A percentile compares a stretch with the other conserved stretches of the same genome.
phyloP scores from a whole-genome alignment of 495 filamentous ascomycete species.

The Penicillium diatomitis region DNA sequence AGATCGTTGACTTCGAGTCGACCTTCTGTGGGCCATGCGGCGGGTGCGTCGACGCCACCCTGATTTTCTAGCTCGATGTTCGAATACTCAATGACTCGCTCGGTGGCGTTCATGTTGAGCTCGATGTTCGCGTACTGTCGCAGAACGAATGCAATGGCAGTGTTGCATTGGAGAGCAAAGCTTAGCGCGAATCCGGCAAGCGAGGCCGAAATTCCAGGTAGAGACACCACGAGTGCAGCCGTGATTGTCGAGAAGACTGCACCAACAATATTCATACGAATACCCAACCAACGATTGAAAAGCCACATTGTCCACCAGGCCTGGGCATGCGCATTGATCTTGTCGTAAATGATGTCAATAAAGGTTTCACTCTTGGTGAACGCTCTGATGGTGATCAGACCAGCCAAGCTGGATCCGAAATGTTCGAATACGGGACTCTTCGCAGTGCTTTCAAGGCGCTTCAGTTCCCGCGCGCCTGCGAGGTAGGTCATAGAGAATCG shows the following conservation, averaged over 20 bases:
- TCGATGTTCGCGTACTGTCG: constrained; percentile 50
- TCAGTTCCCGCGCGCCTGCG: constrained; percentile 61
- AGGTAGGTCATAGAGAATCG: constrained; percentile 54
- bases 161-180: constrained; percentile 48
- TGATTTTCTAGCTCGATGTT: constrained; percentile 61
- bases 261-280: constrained; percentile 61
- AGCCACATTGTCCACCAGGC: constrained; percentile 60
- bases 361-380: constrained; percentile 58
- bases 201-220: constrained; percentile 57
- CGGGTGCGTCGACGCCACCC: constrained; percentile 49
- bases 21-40: constrained; percentile 73
- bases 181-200: constrained; percentile 72
- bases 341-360: constrained; percentile 53
- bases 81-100: constrained; percentile 75
- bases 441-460: constrained; percentile 62
- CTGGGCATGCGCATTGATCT: constrained; percentile 54
- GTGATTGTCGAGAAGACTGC: constrained; percentile 60
- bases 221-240: constrained; percentile 52
- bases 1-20: constrained; percentile 64
- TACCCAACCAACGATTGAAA: constrained; percentile 66
- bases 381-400: constrained; percentile 66
- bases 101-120: constrained; percentile 76
- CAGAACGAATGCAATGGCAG: constrained; percentile 36
- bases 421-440: constrained; percentile 73
- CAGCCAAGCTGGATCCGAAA: constrained; percentile 60